Evolutionary conservation across 768 basidiomycete species (phyloP), one percentile per base, ranked within the genome.

Genomic region (Udeniomyces megalosporus): DNA sequence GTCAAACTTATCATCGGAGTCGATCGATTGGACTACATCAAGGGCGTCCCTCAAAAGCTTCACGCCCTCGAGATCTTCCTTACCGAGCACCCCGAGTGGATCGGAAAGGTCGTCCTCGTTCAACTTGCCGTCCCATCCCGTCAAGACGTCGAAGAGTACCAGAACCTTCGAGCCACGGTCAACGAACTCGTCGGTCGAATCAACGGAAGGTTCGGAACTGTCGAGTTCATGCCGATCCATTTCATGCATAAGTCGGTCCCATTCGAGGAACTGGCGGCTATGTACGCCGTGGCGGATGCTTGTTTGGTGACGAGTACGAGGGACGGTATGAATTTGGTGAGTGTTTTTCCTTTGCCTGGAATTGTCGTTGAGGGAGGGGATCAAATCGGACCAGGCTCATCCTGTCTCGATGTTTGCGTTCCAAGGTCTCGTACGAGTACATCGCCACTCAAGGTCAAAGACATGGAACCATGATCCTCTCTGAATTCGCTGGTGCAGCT

Each of bases 151-250:
- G 95, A 99, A 75, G 95, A 99, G 75, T 99, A 99, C 72, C 95
- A 99, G 74, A 97, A 96, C 75, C 75, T 97, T 64, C 83, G 95
- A 17, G 83, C 90, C 20, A 88, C 86, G 1, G 91, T 97, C 58
- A 97, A 97, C 77, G 92, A 99, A 73, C 82, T 99, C 53, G 95
- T 99, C 32, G 95, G 95, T 2, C 83, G 93, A 28, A 97, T 99
- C 76, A 99, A 99, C 71, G 95, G 95, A 8, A 85, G 91, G 10
- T 99, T 99, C 70, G 95, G 95, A 32, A 97, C 95, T 1, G 91
- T 97, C 71, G 95, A 99, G 69, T 97, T 93, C 73, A 95, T 96
- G 89, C 95, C 95, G 6, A 97, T 99, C 64, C 95, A 97, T 74
- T 97, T 95, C 74, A 64, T 64, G 62, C 62, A 64, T 57, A 64